Evolutionary conservation across 1,284 basidiomycete species (phyloP).

Genomic region (Porodaedalea pini): DNA sequence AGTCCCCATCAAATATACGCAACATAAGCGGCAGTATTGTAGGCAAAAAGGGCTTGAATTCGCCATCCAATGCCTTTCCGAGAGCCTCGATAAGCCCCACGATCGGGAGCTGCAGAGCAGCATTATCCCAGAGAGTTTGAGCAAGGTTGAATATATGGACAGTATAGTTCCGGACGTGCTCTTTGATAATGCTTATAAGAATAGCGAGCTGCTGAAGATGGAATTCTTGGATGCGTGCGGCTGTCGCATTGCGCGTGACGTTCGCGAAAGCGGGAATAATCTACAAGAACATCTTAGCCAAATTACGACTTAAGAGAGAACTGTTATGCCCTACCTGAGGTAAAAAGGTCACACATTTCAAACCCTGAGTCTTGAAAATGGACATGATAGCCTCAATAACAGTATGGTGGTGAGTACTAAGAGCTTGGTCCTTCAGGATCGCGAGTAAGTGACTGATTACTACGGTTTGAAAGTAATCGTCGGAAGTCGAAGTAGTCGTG

Average conservation of each 20-base stretch:
- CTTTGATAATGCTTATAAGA: constrained; percentile 95
- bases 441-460: constrained; percentile 88
- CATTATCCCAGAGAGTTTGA: constrained; percentile 87
- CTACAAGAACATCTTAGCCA: constrained; percentile 39
- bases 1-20: constrained; percentile 86
- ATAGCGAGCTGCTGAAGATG: constrained; percentile 97
- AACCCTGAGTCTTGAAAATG: constrained; percentile 97
- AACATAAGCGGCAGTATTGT: constrained; percentile 88
- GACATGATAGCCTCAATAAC: constrained; percentile 99
- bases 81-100: constrained; percentile 93
- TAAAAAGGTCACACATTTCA: constrained; percentile 94
- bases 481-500: constrained; percentile 52
- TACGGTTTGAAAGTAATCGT: constrained; percentile 98
- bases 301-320: neutral
- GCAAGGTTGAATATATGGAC: constrained; percentile 80
- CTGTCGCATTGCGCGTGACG: constrained; percentile 78
- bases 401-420: constrained; percentile 84
- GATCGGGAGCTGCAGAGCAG: constrained; percentile 85
- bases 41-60: constrained; percentile 98
- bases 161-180: constrained; percentile 93
- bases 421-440: constrained; percentile 86
- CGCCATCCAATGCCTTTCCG: constrained; percentile 93
- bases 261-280: constrained; percentile 95
- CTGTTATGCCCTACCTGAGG: constrained; percentile 64
- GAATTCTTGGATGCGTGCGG: constrained; percentile 85